Conservation (phyloP, 139 green algal species). For the Volvox reticuliferus region DNA sequence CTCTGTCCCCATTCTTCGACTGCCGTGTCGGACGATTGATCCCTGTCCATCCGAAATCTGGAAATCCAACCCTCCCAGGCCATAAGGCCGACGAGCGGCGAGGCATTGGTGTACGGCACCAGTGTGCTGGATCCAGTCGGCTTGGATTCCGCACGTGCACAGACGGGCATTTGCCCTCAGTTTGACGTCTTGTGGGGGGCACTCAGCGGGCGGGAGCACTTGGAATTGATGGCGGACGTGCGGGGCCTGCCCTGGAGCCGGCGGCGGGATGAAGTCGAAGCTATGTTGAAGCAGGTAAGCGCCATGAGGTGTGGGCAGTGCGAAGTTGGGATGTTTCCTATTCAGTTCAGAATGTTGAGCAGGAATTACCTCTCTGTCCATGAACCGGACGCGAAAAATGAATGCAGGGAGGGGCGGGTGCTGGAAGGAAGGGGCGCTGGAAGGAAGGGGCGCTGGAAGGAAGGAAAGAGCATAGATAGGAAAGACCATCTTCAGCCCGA, state of each 20-base stretch:
- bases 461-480: too few relatives aligned
- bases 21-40: too few relatives aligned
- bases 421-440: too few relatives aligned
- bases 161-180: constrained; percentile 88
- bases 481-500: too few relatives aligned
- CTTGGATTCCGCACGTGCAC: constrained; percentile 40
- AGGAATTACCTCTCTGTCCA: too few relatives aligned
- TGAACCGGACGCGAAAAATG: too few relatives aligned
- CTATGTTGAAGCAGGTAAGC: constrained; percentile 50
- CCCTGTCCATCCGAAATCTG: background rate
- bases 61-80: constrained; percentile 50
- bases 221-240: constrained; percentile 62
- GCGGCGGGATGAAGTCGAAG: constrained; percentile 25
- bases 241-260: constrained; percentile 48
- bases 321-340: background rate
- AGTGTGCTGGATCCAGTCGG: constrained; percentile 60
- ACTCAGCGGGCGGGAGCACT: constrained; percentile 73
- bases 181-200: constrained; percentile 90
- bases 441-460: too few relatives aligned
- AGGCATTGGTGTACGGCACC: constrained; percentile 81
- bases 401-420: too few relatives aligned
- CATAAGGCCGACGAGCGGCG: constrained; percentile 71
- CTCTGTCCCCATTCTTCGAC: too few relatives aligned
- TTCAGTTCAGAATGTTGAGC: too few relatives aligned
- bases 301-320: background rate